Evolutionary conservation across 2,329 filamentous ascomycete species (phyloP), one percentile per base, ranked within the genome.

Genomic region (Calonectria henricotiae): DNA sequence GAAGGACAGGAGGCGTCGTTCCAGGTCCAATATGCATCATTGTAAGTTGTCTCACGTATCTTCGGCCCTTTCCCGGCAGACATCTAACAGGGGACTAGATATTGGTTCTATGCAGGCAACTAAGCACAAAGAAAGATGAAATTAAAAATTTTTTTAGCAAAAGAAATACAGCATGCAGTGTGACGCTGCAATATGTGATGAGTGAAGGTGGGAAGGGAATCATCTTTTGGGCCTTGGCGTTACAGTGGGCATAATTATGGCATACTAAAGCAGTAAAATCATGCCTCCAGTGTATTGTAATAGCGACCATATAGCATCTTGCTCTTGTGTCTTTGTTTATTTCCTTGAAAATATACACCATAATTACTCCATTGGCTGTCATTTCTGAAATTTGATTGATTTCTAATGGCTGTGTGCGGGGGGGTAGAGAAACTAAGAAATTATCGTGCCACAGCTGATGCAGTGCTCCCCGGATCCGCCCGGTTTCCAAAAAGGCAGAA

Each of bases 1-100:
- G 80, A 88, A 39, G 93, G 90, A 12, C 86, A 90, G 86, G 81
- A 86, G 0, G 85, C 87, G 12, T 79, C 82, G 1, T 95, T 98
- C 75, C 85, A 91, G 71, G 89, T 98, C 15, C 86, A 95, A 78
- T 98, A 98, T 83, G 87, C 93, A 37, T 91, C 95, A 47, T 89
- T 95, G 88, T 98, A 94, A 89, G 92, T 92, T 58, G 35, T 58
- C 35, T 58, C 51, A 58, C 51, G 25, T 37, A 23, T 6, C 17
- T 58, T 17, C 20, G 32, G 32, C 17, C 8, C 17, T 43, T 23
- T 46, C 12, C 23, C 30, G 17, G 27, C 32, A n/a, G 17, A 13
- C 62, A 46, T 64, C 73, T 78, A 62, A 78, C 71, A 43, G 37
- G 30, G n/a, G 39, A 61, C 54, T 17, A 78, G 76, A 70, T 78